Evolutionary conservation across 2,329 filamentous ascomycete species (phyloP), one percentile per base, ranked within the genome.

Genomic region (Epichloe baconii): DNA sequence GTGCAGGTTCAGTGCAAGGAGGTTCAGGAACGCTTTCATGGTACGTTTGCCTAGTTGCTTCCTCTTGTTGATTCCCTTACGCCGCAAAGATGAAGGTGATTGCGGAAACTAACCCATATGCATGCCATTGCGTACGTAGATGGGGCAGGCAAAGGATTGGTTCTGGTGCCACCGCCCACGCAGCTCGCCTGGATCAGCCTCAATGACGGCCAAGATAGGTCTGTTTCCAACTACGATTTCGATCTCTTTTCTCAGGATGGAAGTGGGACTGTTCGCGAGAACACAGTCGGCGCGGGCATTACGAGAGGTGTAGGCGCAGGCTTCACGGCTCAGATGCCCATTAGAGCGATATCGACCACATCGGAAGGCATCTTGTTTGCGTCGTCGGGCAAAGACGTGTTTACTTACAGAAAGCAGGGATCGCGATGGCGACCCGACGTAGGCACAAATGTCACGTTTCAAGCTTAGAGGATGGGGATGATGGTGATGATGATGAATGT

Each of bases 111-210:
- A 17, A 47, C 12, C 12, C 3, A 11, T 31, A 11, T 31, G 31
- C 31, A 31, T 11, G 31, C 1, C 44, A 8, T 12, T 17, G 10
- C 31, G 31, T 11, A 12, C 31, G 17, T 26, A 59, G 58, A 56
- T 46, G 49, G 51, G 4, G 17, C 49, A 10, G 54, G 53, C 19
- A 42, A 50, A 19, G 45, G 36, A 6, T 37, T 59, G 5, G 38
- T 15, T 0, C 21, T 52, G 11, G 37, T 48, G 4, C 53, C 55
- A 3, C 36, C 52, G 0, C 51, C 55, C 10, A 50, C 23, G 3
- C 56, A 58, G n/a, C 36, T 59, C 36, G 43, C 43, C 7, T 60
- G 57, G 59, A 35, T 60, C 17, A 53, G 50, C 12, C 47, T 50
- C 7, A 40, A 37, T 11, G 17, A 51, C 15, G 38, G 11, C 1